Evolutionary conservation across 129 eudicot genomes (phyloP), one percentile per base, ranked within the genome.

Genomic region (Oenanthe sinensis): DNA sequence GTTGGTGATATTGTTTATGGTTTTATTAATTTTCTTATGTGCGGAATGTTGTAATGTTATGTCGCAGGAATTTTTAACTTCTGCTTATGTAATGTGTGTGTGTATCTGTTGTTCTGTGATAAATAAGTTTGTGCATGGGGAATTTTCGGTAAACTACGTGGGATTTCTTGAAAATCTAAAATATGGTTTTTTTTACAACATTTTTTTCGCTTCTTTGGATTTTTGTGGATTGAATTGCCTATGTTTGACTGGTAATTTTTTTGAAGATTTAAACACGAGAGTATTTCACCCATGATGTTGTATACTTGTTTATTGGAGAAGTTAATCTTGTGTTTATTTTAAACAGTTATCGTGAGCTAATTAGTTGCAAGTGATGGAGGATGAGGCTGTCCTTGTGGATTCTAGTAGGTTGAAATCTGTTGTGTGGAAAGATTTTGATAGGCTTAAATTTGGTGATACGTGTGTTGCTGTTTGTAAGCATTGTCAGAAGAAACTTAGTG

Each of bases 371-470:
- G 69, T 3, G 49, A 89, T 94, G 98, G 97, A 94, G 33, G 97
- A 86, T 45, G 98, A 88, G 77, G 70, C 81, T 76, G 91, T 94
- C 15, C 24, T 88, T 75, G 90, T 90, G 70, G 90, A 94, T 82
- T 87, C 97, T 46, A 94, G 97, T 47, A 84, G 98, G 83, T 77
- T 94, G 49, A 94, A 92, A 74, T 94, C 98, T 39, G 93, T 93
- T 33, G 98, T 94, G 28, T 94, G 98, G 98, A 89, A 91, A 83
- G 97, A 94, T 79, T 94, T 94, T 87, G 98, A 91, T 84, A 88
- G 98, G 74, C 84, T 94, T 43, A 94, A 83, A 79, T 85, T 86
- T 55, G 97, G 96, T 10, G 97, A 94, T 39, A 82, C 84, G 0
- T 91, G 91, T 22, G 86, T 89, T 39, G 97, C 98, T n/a, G 86